Conservation (phyloP, 441 rosid species). For the Theobroma grandiflorum region DNA sequence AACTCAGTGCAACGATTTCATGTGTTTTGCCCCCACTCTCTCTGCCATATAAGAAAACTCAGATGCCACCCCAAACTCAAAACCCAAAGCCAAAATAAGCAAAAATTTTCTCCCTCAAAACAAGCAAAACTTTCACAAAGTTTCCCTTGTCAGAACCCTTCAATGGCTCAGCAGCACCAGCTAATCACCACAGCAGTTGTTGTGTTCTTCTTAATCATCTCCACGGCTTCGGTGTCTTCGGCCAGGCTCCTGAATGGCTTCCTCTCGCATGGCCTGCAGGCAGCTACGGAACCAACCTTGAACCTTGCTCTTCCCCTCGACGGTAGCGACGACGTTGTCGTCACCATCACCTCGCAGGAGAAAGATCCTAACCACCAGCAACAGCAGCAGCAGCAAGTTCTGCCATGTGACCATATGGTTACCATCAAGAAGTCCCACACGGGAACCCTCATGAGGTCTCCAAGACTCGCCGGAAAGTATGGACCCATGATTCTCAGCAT, state of each 20-base stretch:
- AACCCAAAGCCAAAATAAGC: background rate
- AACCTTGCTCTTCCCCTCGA: conserved; percentile 39
- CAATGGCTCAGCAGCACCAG: conserved; percentile 12
- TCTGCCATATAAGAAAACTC: background rate
- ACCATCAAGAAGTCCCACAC: background rate
- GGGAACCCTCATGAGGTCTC: background rate
- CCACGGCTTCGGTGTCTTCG: background rate
- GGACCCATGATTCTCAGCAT: conserved; percentile 48
- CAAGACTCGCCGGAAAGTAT: conserved; percentile 33
- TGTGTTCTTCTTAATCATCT: background rate
- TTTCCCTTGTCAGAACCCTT: background rate
- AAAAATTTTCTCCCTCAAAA: background rate
- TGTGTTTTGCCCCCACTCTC: background rate
- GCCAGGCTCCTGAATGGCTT: conserved; percentile 24
- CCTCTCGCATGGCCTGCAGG: background rate
- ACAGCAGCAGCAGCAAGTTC: background rate
- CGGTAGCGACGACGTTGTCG: background rate
- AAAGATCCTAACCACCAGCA: background rate
- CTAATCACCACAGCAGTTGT: background rate
- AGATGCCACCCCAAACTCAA: background rate
- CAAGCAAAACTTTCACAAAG: background rate
- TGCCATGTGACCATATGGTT: conserved; percentile 17
- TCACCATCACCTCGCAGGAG: background rate
- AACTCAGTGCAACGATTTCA: conserved; percentile 13
- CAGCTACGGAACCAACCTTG: conserved; percentile 27